Conservation (phyloP, 371 early-diverging fungal species). For the Cladochytrium tenue region DNA sequence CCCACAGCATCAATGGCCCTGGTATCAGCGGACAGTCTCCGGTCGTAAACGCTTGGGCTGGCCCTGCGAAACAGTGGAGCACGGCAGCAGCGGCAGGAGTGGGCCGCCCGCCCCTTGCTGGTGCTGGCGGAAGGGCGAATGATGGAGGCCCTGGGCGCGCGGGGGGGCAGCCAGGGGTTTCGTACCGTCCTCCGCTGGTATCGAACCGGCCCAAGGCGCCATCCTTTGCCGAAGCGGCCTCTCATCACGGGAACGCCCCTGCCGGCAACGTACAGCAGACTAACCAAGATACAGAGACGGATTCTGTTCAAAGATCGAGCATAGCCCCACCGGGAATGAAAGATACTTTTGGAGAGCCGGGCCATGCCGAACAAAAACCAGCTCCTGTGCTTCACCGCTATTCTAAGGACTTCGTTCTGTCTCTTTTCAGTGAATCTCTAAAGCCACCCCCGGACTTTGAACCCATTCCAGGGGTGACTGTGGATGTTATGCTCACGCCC, state of each 20-base stretch:
- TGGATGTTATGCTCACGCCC: neutral
- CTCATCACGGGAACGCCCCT: neutral
- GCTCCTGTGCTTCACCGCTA: neutral
- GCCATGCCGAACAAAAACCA: neutral
- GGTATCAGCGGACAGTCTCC: neutral
- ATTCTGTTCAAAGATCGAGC: neutral
- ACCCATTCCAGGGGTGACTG: neutral
- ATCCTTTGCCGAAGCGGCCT: neutral
- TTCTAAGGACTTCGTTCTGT: neutral
- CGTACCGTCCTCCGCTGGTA: neutral
- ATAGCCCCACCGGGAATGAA: neutral
- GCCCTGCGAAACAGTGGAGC: neutral
- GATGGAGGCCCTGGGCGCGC: neutral
- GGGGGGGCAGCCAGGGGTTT: neutral
- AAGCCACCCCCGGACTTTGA: neutral
- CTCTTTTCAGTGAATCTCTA: neutral
- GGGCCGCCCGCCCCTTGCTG: neutral
- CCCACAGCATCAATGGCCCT: neutral
- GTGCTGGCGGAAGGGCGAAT: neutral
- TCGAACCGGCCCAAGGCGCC: neutral
- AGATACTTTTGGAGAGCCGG: too few species aligned
- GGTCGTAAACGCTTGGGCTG: neutral
- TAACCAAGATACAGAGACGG: neutral
- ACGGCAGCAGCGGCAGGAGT: neutral
- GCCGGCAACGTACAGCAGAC: neutral